Evolutionary conservation across 2,329 filamentous ascomycete species (phyloP).

Genomic region (Diaporthe sp.): DNA sequence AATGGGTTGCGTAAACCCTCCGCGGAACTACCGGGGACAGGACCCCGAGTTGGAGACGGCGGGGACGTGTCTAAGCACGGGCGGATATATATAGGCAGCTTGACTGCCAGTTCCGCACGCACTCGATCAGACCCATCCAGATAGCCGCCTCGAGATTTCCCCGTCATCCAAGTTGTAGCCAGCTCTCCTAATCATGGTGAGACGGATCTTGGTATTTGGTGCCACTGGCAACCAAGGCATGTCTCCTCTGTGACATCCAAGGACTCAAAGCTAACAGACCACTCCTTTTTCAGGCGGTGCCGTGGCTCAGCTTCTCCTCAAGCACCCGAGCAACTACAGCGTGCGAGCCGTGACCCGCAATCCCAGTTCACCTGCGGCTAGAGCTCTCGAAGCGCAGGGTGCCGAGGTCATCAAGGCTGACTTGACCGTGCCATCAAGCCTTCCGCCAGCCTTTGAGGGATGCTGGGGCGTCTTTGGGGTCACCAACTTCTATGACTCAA

Average conservation of each 20-base stretch:
- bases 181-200: background rate
- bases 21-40: conserved; percentile 8
- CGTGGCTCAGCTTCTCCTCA: conserved; percentile 30
- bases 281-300: conserved; percentile 20
- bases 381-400: conserved; percentile 7
- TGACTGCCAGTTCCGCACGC: background rate
- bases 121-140: background rate
- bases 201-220: conserved; percentile 29
- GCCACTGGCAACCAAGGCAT: conserved; percentile 36
- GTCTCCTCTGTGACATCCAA: background rate
- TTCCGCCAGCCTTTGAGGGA: conserved; percentile 24
- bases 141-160: background rate
- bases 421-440: conserved; percentile 27
- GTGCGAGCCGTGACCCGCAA: conserved; percentile 34
- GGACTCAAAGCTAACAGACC: background rate
- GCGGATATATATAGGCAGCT: background rate
- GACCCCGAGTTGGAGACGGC: conserved; percentile 12
- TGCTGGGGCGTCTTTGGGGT: conserved; percentile 37
- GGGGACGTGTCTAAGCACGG: background rate
- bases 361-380: conserved; percentile 17
- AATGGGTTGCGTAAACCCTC: background rate
- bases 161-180: background rate
- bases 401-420: conserved; percentile 36
- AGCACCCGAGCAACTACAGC: conserved; percentile 22
- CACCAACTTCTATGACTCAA: conserved; percentile 36